These are phyloP conservation scores for Paraconiothyrium brasiliense DNA, from an alignment of 2,329 filamentous ascomycete species.

Conservation along the genomic window DNA sequence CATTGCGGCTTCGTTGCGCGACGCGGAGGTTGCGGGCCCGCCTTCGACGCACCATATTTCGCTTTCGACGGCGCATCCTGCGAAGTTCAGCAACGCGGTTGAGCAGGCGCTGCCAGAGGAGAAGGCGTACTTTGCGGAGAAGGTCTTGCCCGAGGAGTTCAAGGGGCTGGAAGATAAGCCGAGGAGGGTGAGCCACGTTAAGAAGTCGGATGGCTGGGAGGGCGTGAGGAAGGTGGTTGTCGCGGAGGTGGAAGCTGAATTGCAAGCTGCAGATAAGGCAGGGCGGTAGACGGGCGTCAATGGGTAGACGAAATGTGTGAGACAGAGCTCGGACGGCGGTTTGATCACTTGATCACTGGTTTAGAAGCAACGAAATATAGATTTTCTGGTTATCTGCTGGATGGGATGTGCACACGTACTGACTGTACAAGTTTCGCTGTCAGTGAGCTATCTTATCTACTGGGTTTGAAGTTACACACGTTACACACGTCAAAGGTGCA, in stretches of 20 bases:
- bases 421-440: not conserved
- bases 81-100: slow-evolving; percentile 90
- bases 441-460: not conserved
- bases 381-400: not conserved
- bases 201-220: slow-evolving; percentile 72
- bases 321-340: too few species aligned
- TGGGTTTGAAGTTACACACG: not conserved
- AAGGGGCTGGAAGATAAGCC: slow-evolving; percentile 79
- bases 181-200: slow-evolving; percentile 74
- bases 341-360: not conserved
- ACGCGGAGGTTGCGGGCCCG: slow-evolving; percentile 63
- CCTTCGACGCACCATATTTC: slow-evolving; percentile 74
- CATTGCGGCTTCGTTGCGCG: slow-evolving; percentile 77
- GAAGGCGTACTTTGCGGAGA: slow-evolving; percentile 77
- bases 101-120: slow-evolving; percentile 77
- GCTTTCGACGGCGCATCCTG: slow-evolving; percentile 92
- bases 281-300: slow-evolving; percentile 1
- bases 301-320: not conserved
- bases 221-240: slow-evolving; percentile 79
- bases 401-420: not conserved
- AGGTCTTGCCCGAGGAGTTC: slow-evolving; percentile 84
- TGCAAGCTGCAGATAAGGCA: slow-evolving; percentile 41
- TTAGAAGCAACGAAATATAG: not conserved
- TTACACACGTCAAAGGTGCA: not conserved
- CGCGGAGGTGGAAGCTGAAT: slow-evolving; percentile 69